Base-by-base conservation (phyloP, 805 yeast species). In the Phaffomyces opuntiae region DNA sequence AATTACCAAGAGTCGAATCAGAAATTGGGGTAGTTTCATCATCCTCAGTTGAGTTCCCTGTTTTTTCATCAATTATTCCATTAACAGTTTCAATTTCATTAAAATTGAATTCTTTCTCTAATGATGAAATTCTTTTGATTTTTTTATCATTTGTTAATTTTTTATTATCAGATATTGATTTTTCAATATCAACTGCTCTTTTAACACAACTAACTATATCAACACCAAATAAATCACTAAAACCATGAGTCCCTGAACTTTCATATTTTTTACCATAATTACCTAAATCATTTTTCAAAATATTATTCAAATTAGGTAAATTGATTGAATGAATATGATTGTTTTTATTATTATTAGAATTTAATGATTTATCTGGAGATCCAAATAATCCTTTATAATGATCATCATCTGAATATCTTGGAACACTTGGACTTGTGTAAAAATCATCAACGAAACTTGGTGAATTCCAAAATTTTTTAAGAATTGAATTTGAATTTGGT, bases 381-480 rank as follows among this genome's bases (percentile, higher is more conserved):
- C 71, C 72, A 48, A 60, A 66, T 7, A 62, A 47, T n/a, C 53
- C 55, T 38, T 58, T 54, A 16, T 53, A 48, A 33, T 50, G 54
- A 31, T 59, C 59, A 40, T 63, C 66, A 38, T 61, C 64, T 29
- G 54, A 54, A 39, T 54, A 51, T 43, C 61, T 46, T 26, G 57
- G 57, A 51, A 63, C 44, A 33, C 60, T 56, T 16, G 78, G 78
- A 21, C 83, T 77, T 36, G 79, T 74, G 53, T 80, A 78, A 56
- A 81, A 81, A 53, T 81, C 87, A 48, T 81, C 87, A 46, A 80
- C 65, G 54, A 78, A 79, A 3, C 81, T 72, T 13, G 87, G 87
- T 19, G 85, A 78, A 54, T 77, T 74, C 83, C 86, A 80, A 39
- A 78, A 64, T 54, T 73, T 78, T 51, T 71, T 73, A 58, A 73